Base-by-base conservation (phyloP, 495 filamentous ascomycete species). In the Letharia lupina region DNA sequence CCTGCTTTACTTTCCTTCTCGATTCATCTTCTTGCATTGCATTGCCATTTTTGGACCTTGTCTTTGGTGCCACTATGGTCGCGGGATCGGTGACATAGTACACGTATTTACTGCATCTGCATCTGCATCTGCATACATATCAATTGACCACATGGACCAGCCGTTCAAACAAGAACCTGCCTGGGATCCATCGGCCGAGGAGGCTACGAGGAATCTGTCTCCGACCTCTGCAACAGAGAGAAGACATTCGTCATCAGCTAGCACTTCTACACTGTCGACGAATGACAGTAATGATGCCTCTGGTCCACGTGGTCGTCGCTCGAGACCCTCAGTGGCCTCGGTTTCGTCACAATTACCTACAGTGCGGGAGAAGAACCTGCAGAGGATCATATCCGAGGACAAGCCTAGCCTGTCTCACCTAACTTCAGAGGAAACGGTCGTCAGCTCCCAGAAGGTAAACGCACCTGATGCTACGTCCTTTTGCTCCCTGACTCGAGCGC, bases 361-460 rank as follows among this genome's bases (percentile, higher is more conserved):
- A 35, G 68, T 72, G 28, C 68, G 68, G 16, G 70, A 72, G 28
- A 64, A 62, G 65, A 68, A 70, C 18, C 59, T 66, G 47, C 60
- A 64, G 35, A 70, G 64, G 20, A 50, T 48, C 7, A 47, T 67
- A 42, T 48, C 52, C 41, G 57, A 56, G 39, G 57, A 69, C n/a
- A 66, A 50, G 42, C 60, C 61, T 18, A 60, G 61, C 37, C 61
- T 64, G 18, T 33, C 37, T 10, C 31, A 59, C 5, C 0, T 66
- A 13, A 28, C 5, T 31, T 66, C 68, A 15, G 70, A 70, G 44
- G 70, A 72, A 56, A 65, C 70, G 1, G 66, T 72, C 39, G 66
- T 72, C 44, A 72, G 68, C 48, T 70, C 70, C n/a, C 68, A 69
- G 45, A 68, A 72, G 41, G 70, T 70, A 52, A 44, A 42, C 16